phyloP scores from a whole-genome alignment of 1,139 yeast species.

The Yamadazyma diddensiae region DNA sequence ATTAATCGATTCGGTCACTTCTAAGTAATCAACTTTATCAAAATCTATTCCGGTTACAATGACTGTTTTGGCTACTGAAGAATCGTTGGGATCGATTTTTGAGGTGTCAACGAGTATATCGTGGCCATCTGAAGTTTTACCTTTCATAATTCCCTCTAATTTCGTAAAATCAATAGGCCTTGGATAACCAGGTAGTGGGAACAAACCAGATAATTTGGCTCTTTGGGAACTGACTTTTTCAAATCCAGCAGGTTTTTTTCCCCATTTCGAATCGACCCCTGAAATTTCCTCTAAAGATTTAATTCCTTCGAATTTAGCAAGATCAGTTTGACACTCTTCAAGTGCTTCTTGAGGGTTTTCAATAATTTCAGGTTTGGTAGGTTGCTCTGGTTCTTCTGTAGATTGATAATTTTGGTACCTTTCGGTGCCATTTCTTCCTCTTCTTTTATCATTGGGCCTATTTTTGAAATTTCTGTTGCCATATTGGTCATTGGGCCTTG shows the following conservation, averaged over 20 bases:
- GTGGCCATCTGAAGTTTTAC: conserved; percentile 38
- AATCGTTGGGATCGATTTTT: conserved; percentile 49
- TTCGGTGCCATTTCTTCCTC: too few relatives aligned
- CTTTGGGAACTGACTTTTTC: conserved; percentile 74
- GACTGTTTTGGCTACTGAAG: conserved; percentile 50
- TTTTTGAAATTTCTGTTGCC: too few relatives aligned
- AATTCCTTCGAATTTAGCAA: conserved; percentile 20
- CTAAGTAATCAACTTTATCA: conserved; percentile 36
- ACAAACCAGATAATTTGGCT: conserved; percentile 79
- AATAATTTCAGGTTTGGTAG: too few relatives aligned
- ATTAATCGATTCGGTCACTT: conserved; percentile 42
- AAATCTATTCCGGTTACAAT: conserved; percentile 47
- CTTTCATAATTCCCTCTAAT: conserved; percentile 46
- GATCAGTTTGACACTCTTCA: conserved; percentile 19
- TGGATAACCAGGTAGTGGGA: conserved; percentile 73
- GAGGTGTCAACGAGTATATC: conserved; percentile 39
- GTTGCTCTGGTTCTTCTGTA: too few relatives aligned
- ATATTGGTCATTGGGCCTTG: too few relatives aligned
- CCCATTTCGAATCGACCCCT: conserved; percentile 63
- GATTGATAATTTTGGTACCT: too few relatives aligned
- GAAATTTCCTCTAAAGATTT: conserved; percentile 32
- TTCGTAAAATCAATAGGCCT: conserved; percentile 55
- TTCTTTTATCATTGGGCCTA: too few relatives aligned
- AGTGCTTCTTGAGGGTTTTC: conserved; percentile 19
- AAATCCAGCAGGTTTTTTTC: conserved; percentile 68